Base-by-base conservation (phyloP, 768 basidiomycete genomes). In the Pisolithus tinctorius region DNA sequence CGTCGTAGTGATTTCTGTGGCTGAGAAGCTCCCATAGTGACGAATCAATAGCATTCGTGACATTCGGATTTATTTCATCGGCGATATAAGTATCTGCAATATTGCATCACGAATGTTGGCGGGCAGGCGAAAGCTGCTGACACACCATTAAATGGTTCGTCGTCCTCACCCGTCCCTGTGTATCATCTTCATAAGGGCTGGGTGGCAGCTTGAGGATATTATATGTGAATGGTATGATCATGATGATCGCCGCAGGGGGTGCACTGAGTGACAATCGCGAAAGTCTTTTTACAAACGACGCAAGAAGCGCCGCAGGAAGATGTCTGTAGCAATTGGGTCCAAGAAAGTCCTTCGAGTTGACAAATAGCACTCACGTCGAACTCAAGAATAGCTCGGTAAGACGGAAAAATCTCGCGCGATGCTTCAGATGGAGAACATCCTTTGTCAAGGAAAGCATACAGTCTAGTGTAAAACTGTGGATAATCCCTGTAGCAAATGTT, bases 341-440 rank as follows among this genome's bases (percentile, higher is more conserved):
- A 29, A 6, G 16, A 13, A 29, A 25, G 39, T 31, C 44, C 44
- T 16, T 16, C 11, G 26, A 42, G 30, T 42, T 37, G 51, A 47
- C n/a, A 20, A 51, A 17, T 45, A 23, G 16, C 25, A 76, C 87
- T 54, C 54, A 96, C 93, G 91, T 88, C 3, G 95, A 97, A 51
- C 86, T 82, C 51, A 98, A 74, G 73, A 97, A 98, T 4, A 92
- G 72, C 52, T 97, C 95, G 0, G 86, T 80, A 59, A 98, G 72
- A 27, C 95, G 82, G 77, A 99, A 96, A 72, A 99, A 98, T 39
- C 95, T 81, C 1, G 95, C 88, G 11, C 96, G 82, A 63, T 96
- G 87, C 62, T 92, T 95, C 47, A 90, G 79, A 60, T 98, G 95
- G 6, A 99, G 77, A 4, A 96, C 78, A 17, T 93, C 82, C 9